Conservation (phyloP, 1,284 basidiomycete species). For the Cerrena zonata region DNA sequence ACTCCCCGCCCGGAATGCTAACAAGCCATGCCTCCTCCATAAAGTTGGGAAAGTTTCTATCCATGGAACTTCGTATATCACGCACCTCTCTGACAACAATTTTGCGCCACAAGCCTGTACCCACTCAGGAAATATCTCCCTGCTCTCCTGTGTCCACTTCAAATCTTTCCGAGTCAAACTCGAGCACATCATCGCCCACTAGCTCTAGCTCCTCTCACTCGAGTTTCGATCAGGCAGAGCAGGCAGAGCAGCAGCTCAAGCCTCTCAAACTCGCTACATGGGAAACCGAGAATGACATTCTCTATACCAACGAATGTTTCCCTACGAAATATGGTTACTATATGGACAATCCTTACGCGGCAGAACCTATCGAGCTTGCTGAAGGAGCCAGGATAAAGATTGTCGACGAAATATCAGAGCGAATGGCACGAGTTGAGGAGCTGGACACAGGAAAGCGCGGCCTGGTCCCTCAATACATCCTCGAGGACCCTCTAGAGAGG, state of each 20-base stretch:
- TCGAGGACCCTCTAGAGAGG: constrained; percentile 26
- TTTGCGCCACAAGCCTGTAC: too few species aligned
- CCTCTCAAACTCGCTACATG: neutral
- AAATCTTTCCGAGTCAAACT: neutral
- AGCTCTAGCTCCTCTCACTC: too few species aligned
- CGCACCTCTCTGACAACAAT: neutral
- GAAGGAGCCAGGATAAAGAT: constrained; percentile 21
- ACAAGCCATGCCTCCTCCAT: neutral
- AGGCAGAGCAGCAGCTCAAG: neutral
- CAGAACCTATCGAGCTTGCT: constrained; percentile 23
- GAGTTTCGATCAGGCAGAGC: neutral
- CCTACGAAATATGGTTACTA: constrained; percentile 20
- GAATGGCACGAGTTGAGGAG: constrained; percentile 23
- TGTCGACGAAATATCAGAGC: constrained; percentile 23
- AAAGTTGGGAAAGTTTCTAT: too few species aligned
- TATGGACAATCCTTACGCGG: constrained; percentile 19
- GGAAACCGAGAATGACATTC: constrained; percentile 24
- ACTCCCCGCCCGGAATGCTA: neutral
- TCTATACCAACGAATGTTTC: constrained; percentile 24
- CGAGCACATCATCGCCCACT: too few species aligned
- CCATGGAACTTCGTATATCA: neutral
- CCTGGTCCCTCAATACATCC: constrained; percentile 24
- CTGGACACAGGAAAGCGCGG: constrained; percentile 19
- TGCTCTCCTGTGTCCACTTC: neutral
- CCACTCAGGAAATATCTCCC: too few species aligned